Evolutionary conservation across 306 rosid genomes (phyloP).

Genomic region (Gynostemma pentaphyllum): DNA sequence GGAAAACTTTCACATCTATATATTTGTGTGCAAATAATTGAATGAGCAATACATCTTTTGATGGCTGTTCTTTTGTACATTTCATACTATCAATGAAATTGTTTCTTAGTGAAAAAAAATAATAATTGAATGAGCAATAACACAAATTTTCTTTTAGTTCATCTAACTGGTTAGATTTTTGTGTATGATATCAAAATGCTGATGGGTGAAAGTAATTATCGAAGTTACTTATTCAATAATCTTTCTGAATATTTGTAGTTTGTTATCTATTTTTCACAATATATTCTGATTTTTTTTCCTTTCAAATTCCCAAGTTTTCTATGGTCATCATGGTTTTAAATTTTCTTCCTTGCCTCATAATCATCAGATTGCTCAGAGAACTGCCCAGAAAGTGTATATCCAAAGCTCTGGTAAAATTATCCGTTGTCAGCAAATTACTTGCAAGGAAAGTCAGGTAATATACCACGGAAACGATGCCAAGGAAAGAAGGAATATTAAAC

Average conservation of each 20-base stretch:
- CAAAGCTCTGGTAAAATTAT: conserved; percentile 58
- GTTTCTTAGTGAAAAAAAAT: too few relatives aligned
- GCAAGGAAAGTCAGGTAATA: conserved; percentile 67
- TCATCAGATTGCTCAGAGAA: conserved; percentile 58
- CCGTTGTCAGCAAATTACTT: conserved; percentile 47
- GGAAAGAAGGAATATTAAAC: conserved; percentile 33
- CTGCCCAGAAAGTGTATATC: conserved; percentile 62
- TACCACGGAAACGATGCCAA: conserved; percentile 44
- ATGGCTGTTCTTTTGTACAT: too few relatives aligned
- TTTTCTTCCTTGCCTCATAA: conserved; percentile 3
- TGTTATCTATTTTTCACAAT: background rate
- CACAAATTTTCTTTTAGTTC: background rate
- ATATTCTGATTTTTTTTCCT: background rate
- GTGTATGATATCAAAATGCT: too few relatives aligned
- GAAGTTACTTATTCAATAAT: background rate
- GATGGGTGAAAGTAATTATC: background rate
- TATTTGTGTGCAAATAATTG: background rate
- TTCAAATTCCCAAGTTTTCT: background rate
- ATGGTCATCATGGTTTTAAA: background rate
- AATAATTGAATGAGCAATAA: background rate
- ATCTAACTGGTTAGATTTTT: background rate
- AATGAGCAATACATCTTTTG: background rate
- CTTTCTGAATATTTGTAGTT: background rate
- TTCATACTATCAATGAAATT: too few relatives aligned
- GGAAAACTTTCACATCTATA: background rate